phyloP scores from a whole-genome alignment of 495 filamentous ascomycete genomes.

The Schizothecium vesticola region DNA sequence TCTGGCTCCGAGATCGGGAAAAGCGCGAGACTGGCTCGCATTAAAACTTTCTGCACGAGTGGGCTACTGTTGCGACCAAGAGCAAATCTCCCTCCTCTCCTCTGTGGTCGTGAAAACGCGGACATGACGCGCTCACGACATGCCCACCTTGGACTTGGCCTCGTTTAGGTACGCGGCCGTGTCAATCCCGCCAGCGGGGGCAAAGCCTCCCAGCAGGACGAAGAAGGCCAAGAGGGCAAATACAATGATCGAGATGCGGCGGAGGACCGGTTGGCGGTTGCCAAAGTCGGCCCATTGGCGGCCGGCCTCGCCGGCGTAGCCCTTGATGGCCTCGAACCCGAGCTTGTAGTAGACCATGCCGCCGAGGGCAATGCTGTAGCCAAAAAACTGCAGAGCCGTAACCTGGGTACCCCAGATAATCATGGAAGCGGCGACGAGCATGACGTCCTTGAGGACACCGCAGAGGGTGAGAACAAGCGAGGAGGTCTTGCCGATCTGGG shows the following conservation, averaged over 20 bases:
- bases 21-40: constrained; percentile 5
- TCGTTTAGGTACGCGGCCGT: constrained; percentile 39
- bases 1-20: not conserved
- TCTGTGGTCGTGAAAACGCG: not conserved
- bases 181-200: constrained; percentile 47
- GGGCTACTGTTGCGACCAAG: not conserved
- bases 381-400: constrained; percentile 80
- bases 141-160: constrained; percentile 45
- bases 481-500: constrained; percentile 92
- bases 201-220: constrained; percentile 58
- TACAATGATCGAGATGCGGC: constrained; percentile 68
- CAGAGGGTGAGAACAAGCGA: constrained; percentile 94
- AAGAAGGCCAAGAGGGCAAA: constrained; percentile 53
- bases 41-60: not conserved
- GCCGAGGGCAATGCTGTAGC: constrained; percentile 83
- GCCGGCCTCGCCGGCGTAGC: constrained; percentile 61
- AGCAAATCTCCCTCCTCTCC: not conserved
- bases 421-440: constrained; percentile 86
- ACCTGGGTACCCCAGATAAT: constrained; percentile 83
- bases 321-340: constrained; percentile 76
- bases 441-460: constrained; percentile 97
- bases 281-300: constrained; percentile 87
- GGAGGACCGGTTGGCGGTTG: constrained; percentile 61
- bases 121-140: constrained; percentile 10
- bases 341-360: constrained; percentile 98